Base-by-base conservation (phyloP, 345 rosid species). In the Linum trigynum region DNA sequence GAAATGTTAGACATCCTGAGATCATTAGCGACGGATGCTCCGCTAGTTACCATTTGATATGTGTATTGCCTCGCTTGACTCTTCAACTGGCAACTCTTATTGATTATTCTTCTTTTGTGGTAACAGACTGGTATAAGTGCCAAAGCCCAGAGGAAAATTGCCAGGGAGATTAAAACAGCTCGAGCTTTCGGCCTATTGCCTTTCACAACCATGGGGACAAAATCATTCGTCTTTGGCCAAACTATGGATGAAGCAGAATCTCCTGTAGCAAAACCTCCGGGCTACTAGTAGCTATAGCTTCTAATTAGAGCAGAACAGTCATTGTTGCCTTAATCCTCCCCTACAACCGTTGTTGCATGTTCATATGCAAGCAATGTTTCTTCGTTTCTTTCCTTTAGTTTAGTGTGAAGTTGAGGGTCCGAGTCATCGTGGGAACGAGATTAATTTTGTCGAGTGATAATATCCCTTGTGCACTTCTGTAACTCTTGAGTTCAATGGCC, bases 181-280 rank as follows among this genome's bases (percentile, higher is more conserved):
- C 82, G 98, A 68, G 97, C 94, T 37, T 86, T 92, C 43, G 97
- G 98, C 23, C 78, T 90, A 57, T 77, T 92, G 91, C 96, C 98
- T 43, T 92, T 92, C 81, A 86, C 90, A 3, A 87, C 96, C 2
- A 92, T 92, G 97, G 98, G 98, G 32, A 86, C 90, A 14, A 92
- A 90, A 73, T 77, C 90, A 7, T 90, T 92, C 65, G 67, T 65
- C 38, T 81, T 63, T 61, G 94, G 94, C 14, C 78, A 61, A 71
- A 75, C 82, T 8, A 92, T 90, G 98, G 81, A 90, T 82, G 50
- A 55, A 5, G 32, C 15, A 5, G 59, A 57, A 3, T 23, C 32
- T 23, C 32, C 32, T 23, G 32, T 23, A 23, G 32, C 32, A 23
- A 23, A 23, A 23, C 32, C 32, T 23, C 32, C 32, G 32, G 32